Evolutionary conservation across 2,329 filamentous ascomycete genomes (phyloP).

Genomic region (Pseudocercospora crystallina): DNA sequence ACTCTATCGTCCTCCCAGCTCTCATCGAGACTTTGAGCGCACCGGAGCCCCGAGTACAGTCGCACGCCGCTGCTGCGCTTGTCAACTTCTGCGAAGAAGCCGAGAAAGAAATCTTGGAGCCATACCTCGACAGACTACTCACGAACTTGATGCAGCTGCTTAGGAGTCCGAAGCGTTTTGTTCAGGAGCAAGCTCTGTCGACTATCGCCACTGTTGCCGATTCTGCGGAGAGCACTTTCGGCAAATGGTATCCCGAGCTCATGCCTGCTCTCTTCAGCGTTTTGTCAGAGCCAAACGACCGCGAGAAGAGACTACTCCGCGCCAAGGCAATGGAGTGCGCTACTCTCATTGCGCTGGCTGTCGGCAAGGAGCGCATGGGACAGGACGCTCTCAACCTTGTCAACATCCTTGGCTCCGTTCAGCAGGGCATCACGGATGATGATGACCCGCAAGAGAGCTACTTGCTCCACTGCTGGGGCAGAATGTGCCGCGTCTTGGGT

Average conservation of each 20-base stretch:
- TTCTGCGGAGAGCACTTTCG: constrained; percentile 90
- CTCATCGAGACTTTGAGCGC: constrained; percentile 92
- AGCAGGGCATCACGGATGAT: constrained; percentile 79
- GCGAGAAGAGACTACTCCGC: constrained; percentile 84
- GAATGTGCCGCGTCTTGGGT: constrained; percentile 94
- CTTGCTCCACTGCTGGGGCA: constrained; percentile 96
- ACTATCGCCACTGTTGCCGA: constrained; percentile 99
- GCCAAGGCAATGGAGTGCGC: constrained; percentile 99
- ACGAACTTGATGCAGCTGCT: constrained; percentile 83
- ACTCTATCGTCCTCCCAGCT: constrained; percentile 79
- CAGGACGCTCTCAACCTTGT: constrained; percentile 84
- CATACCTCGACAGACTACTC: constrained; percentile 86
- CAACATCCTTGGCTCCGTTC: constrained; percentile 81
- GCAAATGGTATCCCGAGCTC: constrained; percentile 90
- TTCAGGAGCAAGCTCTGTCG: constrained; percentile 95
- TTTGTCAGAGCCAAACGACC: constrained; percentile 83
- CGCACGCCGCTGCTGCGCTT: constrained; percentile 92
- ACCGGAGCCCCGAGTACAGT: constrained; percentile 88
- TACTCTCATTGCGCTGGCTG: constrained; percentile 89
- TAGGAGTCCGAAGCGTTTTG: constrained; percentile 89
- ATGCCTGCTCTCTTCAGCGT: constrained; percentile 95
- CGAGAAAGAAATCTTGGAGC: constrained; percentile 85
- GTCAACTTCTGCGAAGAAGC: constrained; percentile 99
- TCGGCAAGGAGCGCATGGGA: constrained; percentile 89
- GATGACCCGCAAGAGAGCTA: constrained; percentile 97